These are phyloP conservation scores for Aquanectria penicillioides DNA, from an alignment of 2,329 filamentous ascomycete genomes.

Conservation along the genomic window DNA sequence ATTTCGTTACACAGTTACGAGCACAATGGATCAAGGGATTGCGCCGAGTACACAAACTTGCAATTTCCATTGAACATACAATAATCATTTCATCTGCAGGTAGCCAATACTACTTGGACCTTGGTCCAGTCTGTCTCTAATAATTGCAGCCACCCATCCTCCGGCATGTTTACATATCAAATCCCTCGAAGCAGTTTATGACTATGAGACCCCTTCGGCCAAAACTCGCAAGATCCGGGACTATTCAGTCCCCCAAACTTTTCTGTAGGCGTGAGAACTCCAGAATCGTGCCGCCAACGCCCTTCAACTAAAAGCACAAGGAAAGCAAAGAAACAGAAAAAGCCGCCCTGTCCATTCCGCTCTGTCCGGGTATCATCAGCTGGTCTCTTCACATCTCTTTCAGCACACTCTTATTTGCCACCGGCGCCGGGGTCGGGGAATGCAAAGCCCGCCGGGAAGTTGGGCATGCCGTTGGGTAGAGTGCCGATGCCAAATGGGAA, in stretches of 20 bases:
- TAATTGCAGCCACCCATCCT: neutral
- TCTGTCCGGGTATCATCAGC: slow-evolving; percentile 23
- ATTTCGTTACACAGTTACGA: too few species aligned
- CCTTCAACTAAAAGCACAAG: slow-evolving; percentile 1
- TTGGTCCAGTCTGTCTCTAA: neutral
- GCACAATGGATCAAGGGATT: too few species aligned
- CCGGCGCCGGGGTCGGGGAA: slow-evolving; percentile 48
- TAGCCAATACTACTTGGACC: slow-evolving; percentile 2
- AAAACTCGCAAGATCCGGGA: neutral
- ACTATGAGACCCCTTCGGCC: neutral
- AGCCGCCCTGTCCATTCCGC: slow-evolving; percentile 3
- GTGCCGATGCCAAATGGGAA: slow-evolving; percentile 55
- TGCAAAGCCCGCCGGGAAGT: slow-evolving; percentile 52
- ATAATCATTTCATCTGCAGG: too few species aligned
- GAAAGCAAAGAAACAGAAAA: slow-evolving; percentile 5
- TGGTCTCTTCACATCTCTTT: slow-evolving; percentile 11
- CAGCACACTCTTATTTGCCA: slow-evolving; percentile 26
- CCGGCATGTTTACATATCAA: neutral
- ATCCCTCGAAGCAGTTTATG: neutral
- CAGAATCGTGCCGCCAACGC: slow-evolving; percentile 15
- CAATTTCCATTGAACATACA: too few species aligned
- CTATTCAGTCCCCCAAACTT: slow-evolving; percentile 2
- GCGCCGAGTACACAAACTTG: too few species aligned
- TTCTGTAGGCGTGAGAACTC: slow-evolving; percentile 13
- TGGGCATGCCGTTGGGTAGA: slow-evolving; percentile 55